Conservation (phyloP, 352 stramenopile species). For the Phytopythium litorale region DNA sequence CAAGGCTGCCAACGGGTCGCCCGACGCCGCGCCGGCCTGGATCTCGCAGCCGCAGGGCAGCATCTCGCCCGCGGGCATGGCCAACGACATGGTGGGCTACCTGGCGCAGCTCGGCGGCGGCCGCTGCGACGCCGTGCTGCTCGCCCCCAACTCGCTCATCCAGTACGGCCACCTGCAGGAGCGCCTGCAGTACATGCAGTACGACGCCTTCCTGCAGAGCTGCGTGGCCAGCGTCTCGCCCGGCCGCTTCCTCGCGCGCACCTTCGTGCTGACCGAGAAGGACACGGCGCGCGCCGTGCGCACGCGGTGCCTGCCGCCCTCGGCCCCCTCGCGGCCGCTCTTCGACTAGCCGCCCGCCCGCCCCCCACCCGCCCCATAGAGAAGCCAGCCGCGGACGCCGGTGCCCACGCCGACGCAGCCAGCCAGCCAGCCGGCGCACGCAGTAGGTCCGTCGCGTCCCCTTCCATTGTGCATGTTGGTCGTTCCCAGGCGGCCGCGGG, state of each 20-base stretch:
- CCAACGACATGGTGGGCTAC: constrained; percentile 32
- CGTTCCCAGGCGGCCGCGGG: background rate
- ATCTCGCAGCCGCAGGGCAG: constrained; percentile 30
- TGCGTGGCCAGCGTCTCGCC: constrained; percentile 31
- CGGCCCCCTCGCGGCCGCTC: constrained; percentile 26
- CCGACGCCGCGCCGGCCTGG: constrained; percentile 25
- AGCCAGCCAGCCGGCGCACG: background rate
- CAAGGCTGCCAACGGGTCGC: constrained; percentile 23
- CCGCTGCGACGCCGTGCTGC: constrained; percentile 28
- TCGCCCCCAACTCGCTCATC: constrained; percentile 41
- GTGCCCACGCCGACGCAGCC: too few relatives aligned
- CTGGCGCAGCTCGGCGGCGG: constrained; percentile 34
- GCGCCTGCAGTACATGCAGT: constrained; percentile 42
- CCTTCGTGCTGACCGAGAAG: constrained; percentile 27
- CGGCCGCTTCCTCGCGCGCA: constrained; percentile 28
- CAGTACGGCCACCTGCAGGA: constrained; percentile 42
- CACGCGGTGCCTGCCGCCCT: constrained; percentile 30
- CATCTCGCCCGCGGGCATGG: constrained; percentile 28
- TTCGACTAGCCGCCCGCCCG: constrained; percentile 28
- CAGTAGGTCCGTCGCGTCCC: background rate
- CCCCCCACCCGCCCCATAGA: background rate
- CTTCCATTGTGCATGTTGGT: background rate
- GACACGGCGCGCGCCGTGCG: constrained; percentile 24
- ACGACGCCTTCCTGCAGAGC: constrained; percentile 40
- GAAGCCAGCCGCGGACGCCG: background rate